A percentile compares a stretch with the other conserved stretches of the same genome.
phyloP scores from a whole-genome alignment of 345 rosid genomes.

The Eucalyptus cloeziana region DNA sequence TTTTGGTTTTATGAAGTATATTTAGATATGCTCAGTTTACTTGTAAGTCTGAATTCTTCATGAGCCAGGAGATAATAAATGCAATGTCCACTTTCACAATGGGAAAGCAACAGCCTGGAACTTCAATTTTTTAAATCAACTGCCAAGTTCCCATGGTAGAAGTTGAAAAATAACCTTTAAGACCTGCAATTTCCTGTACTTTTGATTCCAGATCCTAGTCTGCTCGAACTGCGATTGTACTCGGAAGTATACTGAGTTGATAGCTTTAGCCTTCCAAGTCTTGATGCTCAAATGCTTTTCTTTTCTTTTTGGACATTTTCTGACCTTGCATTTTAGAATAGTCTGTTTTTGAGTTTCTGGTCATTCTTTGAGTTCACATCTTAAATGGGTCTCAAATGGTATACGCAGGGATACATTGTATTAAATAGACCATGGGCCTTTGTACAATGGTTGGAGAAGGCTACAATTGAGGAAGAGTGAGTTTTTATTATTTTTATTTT shows the following conservation, averaged over 20 bases:
- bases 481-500: not conserved
- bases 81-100: not conserved
- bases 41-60: not conserved
- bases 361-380: not conserved
- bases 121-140: not conserved
- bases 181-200: not conserved
- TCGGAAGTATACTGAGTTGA: not conserved
- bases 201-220: not conserved
- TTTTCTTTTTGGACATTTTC: not conserved
- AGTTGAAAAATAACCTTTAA: not conserved
- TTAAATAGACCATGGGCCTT: conserved; percentile 99
- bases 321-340: not conserved
- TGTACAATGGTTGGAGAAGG: conserved; percentile 90
- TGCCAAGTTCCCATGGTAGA: not conserved
- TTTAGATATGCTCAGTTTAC: not conserved
- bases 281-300: not conserved
- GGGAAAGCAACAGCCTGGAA: not conserved
- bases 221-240: not conserved
- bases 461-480: conserved; percentile 92
- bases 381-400: not conserved
- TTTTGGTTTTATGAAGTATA: not conserved
- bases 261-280: not conserved
- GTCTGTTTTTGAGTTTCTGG: not conserved
- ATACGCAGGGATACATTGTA: conserved; percentile 80
- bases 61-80: not conserved